phyloP scores from a whole-genome alignment of 1,284 basidiomycete species.

The Mixia osmundae region DNA sequence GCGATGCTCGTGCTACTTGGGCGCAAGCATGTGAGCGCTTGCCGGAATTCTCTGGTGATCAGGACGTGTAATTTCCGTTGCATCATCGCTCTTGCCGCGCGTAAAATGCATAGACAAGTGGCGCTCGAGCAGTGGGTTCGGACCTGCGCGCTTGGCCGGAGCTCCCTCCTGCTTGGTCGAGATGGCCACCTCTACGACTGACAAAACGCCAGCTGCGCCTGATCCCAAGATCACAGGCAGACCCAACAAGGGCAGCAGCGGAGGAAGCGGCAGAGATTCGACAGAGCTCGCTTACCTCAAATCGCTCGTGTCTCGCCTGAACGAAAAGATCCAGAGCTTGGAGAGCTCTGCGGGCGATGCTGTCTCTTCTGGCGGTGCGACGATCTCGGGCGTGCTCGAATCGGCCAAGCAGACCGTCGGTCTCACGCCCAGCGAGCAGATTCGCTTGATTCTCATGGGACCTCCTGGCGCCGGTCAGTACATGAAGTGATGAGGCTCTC shows the following conservation, averaged over 20 bases:
- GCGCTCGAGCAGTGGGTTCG: no score
- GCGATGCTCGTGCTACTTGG: conserved; percentile 46
- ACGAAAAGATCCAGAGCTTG: conserved; percentile 47
- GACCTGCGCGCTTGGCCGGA: no score
- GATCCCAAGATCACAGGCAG: no score
- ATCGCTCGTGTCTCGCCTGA: conserved; percentile 44
- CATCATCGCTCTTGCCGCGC: no score
- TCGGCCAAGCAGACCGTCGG: conserved; percentile 18
- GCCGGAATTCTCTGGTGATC: conserved; percentile 67
- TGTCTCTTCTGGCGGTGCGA: conserved; percentile 17
- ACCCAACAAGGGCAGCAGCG: no score
- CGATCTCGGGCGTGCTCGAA: conserved; percentile 24
- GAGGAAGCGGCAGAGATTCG: no score
- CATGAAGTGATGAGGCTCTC: background rate
- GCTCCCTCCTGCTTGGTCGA: no score
- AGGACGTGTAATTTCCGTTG: conserved; percentile 58
- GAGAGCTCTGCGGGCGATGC: conserved; percentile 37
- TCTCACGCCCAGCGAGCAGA: conserved; percentile 5
- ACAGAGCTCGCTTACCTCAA: conserved; percentile 42
- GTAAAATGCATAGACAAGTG: no score
- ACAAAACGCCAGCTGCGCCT: no score
- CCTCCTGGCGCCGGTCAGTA: conserved; percentile 80
- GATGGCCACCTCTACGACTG: no score
- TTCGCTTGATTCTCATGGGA: conserved; percentile 63
- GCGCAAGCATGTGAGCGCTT: conserved; percentile 44